Conservation (phyloP, 202 grass and related monocot species). For the Schoenoplectus tabernaemontani region DNA sequence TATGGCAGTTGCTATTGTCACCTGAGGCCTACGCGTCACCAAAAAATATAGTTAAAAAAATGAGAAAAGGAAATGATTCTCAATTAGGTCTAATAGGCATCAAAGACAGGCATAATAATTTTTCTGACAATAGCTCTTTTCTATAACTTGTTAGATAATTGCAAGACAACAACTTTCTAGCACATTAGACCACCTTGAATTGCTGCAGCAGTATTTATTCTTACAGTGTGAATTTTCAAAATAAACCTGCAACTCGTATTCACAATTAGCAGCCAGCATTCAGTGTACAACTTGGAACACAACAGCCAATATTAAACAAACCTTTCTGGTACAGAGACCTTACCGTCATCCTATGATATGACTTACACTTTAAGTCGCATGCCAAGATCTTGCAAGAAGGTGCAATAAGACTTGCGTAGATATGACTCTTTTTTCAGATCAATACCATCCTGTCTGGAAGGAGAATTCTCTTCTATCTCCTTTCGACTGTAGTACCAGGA, state of each 20-base stretch:
- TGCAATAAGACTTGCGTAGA: conserved; percentile 90
- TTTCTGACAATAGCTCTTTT: background rate
- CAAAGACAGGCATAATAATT: background rate
- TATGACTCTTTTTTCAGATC: conserved; percentile 85
- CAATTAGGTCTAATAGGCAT: background rate
- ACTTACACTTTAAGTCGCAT: conserved; percentile 99
- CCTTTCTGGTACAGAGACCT: background rate
- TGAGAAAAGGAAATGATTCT: background rate
- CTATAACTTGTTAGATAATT: background rate
- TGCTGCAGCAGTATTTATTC: background rate
- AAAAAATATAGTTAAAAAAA: background rate
- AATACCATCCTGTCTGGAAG: conserved; percentile 72
- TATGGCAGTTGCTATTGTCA: conserved; percentile 85
- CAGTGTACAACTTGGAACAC: background rate
- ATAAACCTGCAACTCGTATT: background rate
- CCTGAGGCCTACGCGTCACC: conserved; percentile 48
- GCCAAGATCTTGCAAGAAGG: conserved; percentile 88
- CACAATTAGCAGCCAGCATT: background rate
- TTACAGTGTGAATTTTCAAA: background rate
- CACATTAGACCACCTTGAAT: background rate
- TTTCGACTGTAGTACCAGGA: conserved; percentile 93
- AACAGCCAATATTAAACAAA: background rate
- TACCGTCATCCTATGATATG: background rate
- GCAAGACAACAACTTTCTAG: too few species aligned
- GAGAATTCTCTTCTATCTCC: conserved; percentile 85